Base-by-base conservation (phyloP, 306 rosid species). In the Cicer arietinum region DNA sequence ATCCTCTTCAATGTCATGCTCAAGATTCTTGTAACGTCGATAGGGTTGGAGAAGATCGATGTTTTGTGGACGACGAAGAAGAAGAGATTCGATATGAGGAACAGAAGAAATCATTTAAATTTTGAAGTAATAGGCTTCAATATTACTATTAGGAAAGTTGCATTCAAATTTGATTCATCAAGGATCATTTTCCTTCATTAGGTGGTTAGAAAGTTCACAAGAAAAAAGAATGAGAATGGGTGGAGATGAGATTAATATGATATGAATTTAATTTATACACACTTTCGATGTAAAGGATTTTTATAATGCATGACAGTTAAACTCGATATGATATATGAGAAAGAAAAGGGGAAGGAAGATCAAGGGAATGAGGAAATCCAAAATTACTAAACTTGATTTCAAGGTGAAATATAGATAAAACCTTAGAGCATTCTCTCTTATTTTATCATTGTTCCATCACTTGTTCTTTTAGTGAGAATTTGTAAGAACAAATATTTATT, bases 41-140 rank as follows among this genome's bases (percentile, higher is more conserved):
- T 57, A 63, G 64, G 64, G 57, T 75, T 64, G 72, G 66, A 79
- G 70, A 83, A 68, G 22, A 17, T 48, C 62, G 6, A 16, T 63
- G 47, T 63, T 66, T 67, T 30, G 6, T 40, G 67, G 20, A 56
- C 56, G 12, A 75, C 17, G 50, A 42, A 82, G 53, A 71, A 18
- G 30, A 40, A 77, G 68, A 70, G 40, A 74, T n/a, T 71, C 12
- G 12, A 17, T 61, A 20, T 2, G 58, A 10, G 54, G 14, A 44
- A 72, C 56, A 72, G 20, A 75, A 14, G 64, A 35, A 57, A 64
- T 44, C 30, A 11, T 37, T 50, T 72, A 41, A 30, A 60, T 43
- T 73, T 58, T 51, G 59, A 47, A 67, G 57, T 18, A 72, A 50
- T 39, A 13, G 47, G 16, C 39, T 57, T 75, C 63, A 71, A 65